A percentile compares a stretch with the other conserved stretches of the same genome.
phyloP scores from a whole-genome alignment of 176 grass and related monocot genomes.

The Oryza brachyantha region DNA sequence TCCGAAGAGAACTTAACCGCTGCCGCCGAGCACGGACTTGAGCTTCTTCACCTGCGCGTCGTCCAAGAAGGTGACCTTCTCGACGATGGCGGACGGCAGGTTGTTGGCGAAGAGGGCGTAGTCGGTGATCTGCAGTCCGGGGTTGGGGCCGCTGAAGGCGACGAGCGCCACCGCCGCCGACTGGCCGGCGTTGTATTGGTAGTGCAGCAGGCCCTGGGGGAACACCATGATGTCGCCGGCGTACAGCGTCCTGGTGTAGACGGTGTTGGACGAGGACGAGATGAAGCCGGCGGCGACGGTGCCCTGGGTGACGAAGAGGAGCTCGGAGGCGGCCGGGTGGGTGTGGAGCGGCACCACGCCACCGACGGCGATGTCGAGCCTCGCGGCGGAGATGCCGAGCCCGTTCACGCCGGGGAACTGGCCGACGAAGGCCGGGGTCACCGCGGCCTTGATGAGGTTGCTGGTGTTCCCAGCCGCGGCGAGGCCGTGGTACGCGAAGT shows the following conservation, averaged over 20 bases:
- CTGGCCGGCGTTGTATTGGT: slow-evolving; percentile 56
- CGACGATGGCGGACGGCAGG: slow-evolving; percentile 56
- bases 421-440: slow-evolving; percentile 65
- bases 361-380: slow-evolving; percentile 52
- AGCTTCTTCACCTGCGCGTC: slow-evolving; percentile 77
- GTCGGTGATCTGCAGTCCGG: slow-evolving; percentile 74
- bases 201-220: slow-evolving; percentile 73
- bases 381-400: slow-evolving; percentile 68
- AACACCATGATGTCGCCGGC: slow-evolving; percentile 68
- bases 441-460: slow-evolving; percentile 51
- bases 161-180: slow-evolving; percentile 43
- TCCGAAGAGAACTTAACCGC: slow-evolving; percentile 26
- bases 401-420: slow-evolving; percentile 79
- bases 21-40: slow-evolving; percentile 69
- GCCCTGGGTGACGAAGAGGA: slow-evolving; percentile 57
- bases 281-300: slow-evolving; percentile 60
- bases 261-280: slow-evolving; percentile 37
- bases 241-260: slow-evolving; percentile 51
- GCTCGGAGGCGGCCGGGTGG: slow-evolving; percentile 62
- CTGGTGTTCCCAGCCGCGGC: slow-evolving; percentile 42
- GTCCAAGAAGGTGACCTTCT: slow-evolving; percentile 75
- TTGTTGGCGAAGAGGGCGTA: slow-evolving; percentile 76
- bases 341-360: slow-evolving; percentile 77
- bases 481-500: slow-evolving; percentile 63
- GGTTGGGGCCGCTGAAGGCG: slow-evolving; percentile 62